A percentile compares a stretch with the other conserved stretches of the same genome.
These are phyloP conservation scores for Gossypium thurberi DNA, from an alignment of 345 rosid genomes.

Conservation along the genomic window DNA sequence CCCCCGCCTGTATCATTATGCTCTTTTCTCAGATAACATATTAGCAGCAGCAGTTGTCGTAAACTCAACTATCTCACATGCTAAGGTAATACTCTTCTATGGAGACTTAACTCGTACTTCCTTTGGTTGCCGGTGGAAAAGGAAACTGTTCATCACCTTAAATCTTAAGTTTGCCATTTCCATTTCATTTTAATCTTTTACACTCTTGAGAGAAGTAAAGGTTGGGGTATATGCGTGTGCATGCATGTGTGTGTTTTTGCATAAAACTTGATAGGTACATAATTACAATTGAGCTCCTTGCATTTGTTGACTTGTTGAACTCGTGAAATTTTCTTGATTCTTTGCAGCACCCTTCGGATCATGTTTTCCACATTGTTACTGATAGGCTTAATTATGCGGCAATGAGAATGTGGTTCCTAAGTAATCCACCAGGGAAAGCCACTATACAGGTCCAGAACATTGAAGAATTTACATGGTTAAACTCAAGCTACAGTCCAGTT, in stretches of 20 bases:
- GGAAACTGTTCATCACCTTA: neutral
- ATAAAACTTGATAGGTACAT: neutral
- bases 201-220: neutral
- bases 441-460: slow-evolving; percentile 85
- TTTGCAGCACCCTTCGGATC: slow-evolving; percentile 77
- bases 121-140: slow-evolving; percentile 2
- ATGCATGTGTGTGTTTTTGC: neutral
- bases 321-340: slow-evolving; percentile 15
- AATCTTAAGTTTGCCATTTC: neutral
- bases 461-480: slow-evolving; percentile 91
- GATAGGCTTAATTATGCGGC: slow-evolving; percentile 95
- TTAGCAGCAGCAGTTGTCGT: slow-evolving; percentile 92
- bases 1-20: slow-evolving; percentile 66
- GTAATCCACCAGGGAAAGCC: slow-evolving; percentile 74
- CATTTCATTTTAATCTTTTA: neutral
- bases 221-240: neutral
- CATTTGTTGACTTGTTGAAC: slow-evolving; percentile 11
- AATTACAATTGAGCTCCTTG: neutral
- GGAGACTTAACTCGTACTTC: neutral
- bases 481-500: slow-evolving; percentile 93
- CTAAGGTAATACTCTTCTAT: slow-evolving; percentile 50
- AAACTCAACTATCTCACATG: slow-evolving; percentile 73
- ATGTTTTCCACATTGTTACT: slow-evolving; percentile 89
- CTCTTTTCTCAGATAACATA: slow-evolving; percentile 90
- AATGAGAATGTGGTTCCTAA: slow-evolving; percentile 98